Base-by-base conservation (phyloP, 805 yeast genomes). In the Saccharomycopsis fermentans region DNA sequence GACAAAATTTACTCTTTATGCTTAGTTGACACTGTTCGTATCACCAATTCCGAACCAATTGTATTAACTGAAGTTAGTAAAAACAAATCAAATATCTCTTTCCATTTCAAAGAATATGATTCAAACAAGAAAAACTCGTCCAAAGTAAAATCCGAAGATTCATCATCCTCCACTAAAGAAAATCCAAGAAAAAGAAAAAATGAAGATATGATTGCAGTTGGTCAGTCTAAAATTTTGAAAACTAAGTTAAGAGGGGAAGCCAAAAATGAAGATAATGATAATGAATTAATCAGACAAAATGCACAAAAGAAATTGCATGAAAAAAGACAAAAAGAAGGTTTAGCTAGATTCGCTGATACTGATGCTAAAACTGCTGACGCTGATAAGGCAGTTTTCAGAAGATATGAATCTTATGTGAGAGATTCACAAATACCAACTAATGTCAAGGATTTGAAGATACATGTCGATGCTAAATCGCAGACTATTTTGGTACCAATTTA, bases 351-450 rank as follows among this genome's bases (percentile, higher is more conserved):
- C 68, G 83, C 86, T 61, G 87, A 89, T 52, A 87, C 89, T 14
- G 92, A 83, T 71, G 88, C 89, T 4, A 78, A 80, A 34, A 84
- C 81, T 63, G 72, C 74, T 6, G 79, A 77, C 24, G 73, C 65
- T 36, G 75, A 72, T 52, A 82, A 79, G 66, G 85, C 84, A 2
- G 84, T 83, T n/a, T 91, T 92, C 77, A 89, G 88, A 68, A 87
- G 87, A 69, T 94, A 88, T 72, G 99, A 92, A 74, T 90, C 98
- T 0, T 92, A 92, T 71, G 83, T 91, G 55, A 80, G 97, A 66
- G 99, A 92, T 69, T 77, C 94, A 2, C 98, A 94, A 76, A 84
- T 92, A 63, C 98, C 99, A 47, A 73, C 76, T 39, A 80, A 81
- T 65, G 95, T 90, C 19, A 82, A 84, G 66, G 97, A 91, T 69